Conservation (phyloP, 2,329 filamentous ascomycete genomes). For the Leptographium radiaticola region DNA sequence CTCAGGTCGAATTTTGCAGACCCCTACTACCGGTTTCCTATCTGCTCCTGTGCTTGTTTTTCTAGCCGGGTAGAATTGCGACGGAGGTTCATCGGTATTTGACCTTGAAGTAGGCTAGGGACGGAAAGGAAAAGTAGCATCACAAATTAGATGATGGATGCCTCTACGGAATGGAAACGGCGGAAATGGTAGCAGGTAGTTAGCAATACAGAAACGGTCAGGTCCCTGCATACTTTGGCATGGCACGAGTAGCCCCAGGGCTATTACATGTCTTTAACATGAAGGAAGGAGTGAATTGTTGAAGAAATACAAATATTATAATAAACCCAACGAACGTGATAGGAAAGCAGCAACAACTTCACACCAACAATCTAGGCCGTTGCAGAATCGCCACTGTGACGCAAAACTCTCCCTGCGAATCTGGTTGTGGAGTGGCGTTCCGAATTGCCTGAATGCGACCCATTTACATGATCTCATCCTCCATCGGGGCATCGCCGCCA, state of each 20-base stretch:
- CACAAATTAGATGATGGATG: background rate
- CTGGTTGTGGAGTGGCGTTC: background rate
- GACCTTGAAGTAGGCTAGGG: background rate
- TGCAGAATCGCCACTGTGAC: background rate
- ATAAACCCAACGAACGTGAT: background rate
- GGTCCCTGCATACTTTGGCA: too few relatives aligned
- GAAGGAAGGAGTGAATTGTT: background rate
- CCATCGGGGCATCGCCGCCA: constrained; percentile 49
- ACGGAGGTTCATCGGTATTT: background rate
- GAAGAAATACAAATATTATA: background rate
- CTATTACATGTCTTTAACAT: background rate
- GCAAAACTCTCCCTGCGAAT: background rate
- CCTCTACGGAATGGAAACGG: background rate
- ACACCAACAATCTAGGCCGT: background rate
- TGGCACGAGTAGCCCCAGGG: too few relatives aligned
- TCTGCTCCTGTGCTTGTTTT: background rate
- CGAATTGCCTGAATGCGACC: background rate
- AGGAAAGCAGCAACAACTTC: background rate
- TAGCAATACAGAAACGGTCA: too few relatives aligned
- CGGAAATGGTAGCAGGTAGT: background rate
- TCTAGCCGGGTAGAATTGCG: background rate
- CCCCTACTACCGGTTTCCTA: background rate
- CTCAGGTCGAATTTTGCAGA: background rate
- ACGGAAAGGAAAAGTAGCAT: background rate
- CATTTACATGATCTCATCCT: constrained; percentile 45